These are phyloP conservation scores for Xylaria intraflava DNA, from an alignment of 495 filamentous ascomycete species.

Conservation along the genomic window DNA sequence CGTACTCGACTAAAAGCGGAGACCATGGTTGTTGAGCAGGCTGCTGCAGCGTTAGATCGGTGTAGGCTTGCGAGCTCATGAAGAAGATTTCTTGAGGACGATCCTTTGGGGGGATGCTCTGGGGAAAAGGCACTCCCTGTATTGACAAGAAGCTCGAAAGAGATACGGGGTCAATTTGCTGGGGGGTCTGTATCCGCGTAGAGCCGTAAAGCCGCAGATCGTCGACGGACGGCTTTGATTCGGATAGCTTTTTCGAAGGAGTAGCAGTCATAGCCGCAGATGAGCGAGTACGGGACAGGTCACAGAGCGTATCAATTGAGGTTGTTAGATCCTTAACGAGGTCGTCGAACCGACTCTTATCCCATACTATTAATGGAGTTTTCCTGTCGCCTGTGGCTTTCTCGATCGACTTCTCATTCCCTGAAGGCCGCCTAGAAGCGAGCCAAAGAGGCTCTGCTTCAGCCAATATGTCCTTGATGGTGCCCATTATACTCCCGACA, in stretches of 20 bases:
- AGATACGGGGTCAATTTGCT: constrained; percentile 42
- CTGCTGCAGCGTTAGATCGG: constrained; percentile 34
- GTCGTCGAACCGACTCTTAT: constrained; percentile 57
- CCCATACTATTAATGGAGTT: constrained; percentile 45
- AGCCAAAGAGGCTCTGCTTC: constrained; percentile 77
- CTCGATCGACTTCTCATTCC: constrained; percentile 36
- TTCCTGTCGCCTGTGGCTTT: constrained; percentile 38
- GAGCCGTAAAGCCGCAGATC: constrained; percentile 46
- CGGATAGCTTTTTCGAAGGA: constrained; percentile 13
- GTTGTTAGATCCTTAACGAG: constrained; percentile 71
- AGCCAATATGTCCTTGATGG: constrained; percentile 79
- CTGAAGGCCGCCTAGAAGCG: constrained; percentile 36
- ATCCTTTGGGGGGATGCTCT: constrained; percentile 19
- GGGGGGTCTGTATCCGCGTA: constrained; percentile 48
- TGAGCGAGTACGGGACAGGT: constrained; percentile 67
- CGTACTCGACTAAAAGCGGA: constrained; percentile 63
- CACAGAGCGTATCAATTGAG: constrained; percentile 85
- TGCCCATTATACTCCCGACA: constrained; percentile 81
- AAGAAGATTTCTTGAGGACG: constrained; percentile 45
- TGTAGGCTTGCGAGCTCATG: constrained; percentile 43
- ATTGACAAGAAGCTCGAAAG: constrained; percentile 38
- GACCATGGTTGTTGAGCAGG: constrained; percentile 28
- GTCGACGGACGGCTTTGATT: constrained; percentile 28
- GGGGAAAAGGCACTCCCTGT: constrained; percentile 35
- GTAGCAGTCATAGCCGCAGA: constrained; percentile 28